Conservation (phyloP, 2,329 filamentous ascomycete species). For the Lachnellula willkommii region DNA sequence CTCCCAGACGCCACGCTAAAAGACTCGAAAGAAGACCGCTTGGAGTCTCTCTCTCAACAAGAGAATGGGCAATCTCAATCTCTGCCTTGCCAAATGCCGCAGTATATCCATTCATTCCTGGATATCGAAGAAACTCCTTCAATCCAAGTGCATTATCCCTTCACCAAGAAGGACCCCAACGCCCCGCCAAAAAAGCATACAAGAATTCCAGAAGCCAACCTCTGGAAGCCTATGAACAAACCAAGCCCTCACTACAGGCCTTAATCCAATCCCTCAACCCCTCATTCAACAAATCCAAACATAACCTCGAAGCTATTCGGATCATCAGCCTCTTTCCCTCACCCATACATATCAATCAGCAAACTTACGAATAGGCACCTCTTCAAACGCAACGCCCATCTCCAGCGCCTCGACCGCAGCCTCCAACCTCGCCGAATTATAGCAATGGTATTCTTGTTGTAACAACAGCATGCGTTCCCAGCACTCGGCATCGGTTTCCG, state of each 20-base stretch:
- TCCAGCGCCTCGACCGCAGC: conserved; percentile 30
- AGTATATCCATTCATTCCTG: no score
- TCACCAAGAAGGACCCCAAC: neutral
- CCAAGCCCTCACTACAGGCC: conserved; percentile 3
- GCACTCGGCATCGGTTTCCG: conserved; percentile 22
- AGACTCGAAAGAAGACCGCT: no score
- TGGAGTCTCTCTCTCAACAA: no score
- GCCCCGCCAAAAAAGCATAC: neutral
- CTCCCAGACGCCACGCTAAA: no score
- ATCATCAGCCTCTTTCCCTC: neutral
- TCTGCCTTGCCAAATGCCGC: no score
- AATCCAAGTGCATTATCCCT: neutral
- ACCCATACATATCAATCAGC: neutral
- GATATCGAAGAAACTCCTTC: neutral
- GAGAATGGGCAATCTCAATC: no score
- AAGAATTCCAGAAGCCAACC: no score
- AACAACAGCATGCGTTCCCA: conserved; percentile 28
- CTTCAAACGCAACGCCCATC: conserved; percentile 19
- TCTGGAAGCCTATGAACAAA: neutral
- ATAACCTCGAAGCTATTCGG: conserved; percentile 26
- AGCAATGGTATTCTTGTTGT: conserved; percentile 30
- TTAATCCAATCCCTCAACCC: conserved; percentile 24
- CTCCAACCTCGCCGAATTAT: conserved; percentile 29
- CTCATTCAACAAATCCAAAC: conserved; percentile 30
- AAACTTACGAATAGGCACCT: conserved; percentile 25